Percentiles rank a stretch among this genome's conserved stretches.
phyloP scores from a whole-genome alignment of 805 yeast species.

The Lipomyces sp. region DNA sequence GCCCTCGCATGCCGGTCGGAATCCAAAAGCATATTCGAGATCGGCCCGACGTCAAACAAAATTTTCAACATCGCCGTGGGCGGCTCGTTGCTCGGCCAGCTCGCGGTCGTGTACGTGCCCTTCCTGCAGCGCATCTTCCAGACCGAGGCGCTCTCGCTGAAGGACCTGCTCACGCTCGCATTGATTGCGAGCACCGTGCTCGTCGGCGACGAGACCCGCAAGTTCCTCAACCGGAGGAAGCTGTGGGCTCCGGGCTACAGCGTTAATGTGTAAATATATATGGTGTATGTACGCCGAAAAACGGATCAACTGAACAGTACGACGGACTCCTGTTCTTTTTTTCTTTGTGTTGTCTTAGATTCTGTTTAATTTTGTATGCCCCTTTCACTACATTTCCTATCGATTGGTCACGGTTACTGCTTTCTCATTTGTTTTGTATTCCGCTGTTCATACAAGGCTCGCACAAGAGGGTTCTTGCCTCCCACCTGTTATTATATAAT shows the following conservation, averaged over 20 bases:
- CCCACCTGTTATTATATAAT: too few species aligned
- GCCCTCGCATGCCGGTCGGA: slow-evolving; percentile 91
- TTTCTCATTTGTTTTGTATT: too few species aligned
- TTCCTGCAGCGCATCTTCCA: slow-evolving; percentile 91
- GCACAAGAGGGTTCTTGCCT: too few species aligned
- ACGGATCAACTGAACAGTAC: too few species aligned
- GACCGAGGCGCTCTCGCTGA: slow-evolving; percentile 78
- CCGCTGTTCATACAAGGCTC: too few species aligned
- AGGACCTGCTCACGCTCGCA: slow-evolving; percentile 64
- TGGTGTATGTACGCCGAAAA: neutral
- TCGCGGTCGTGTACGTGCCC: slow-evolving; percentile 90
- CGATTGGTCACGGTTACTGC: too few species aligned
- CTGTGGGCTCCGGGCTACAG: slow-evolving; percentile 17
- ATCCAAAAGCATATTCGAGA: slow-evolving; percentile 73
- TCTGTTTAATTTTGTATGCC: too few species aligned
- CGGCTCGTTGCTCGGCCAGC: slow-evolving; percentile 82
- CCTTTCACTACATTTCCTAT: too few species aligned
- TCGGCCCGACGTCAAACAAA: slow-evolving; percentile 71
- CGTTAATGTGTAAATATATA: slow-evolving; percentile 15
- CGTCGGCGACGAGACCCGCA: slow-evolving; percentile 78
- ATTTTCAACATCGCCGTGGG: slow-evolving; percentile 95
- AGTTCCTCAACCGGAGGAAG: slow-evolving; percentile 40
- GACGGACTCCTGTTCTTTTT: too few species aligned
- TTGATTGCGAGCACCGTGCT: slow-evolving; percentile 74
- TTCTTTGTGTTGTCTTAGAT: too few species aligned